Conservation (phyloP, 164 flowering plant genomes). For the Euptelea pleiosperma region DNA sequence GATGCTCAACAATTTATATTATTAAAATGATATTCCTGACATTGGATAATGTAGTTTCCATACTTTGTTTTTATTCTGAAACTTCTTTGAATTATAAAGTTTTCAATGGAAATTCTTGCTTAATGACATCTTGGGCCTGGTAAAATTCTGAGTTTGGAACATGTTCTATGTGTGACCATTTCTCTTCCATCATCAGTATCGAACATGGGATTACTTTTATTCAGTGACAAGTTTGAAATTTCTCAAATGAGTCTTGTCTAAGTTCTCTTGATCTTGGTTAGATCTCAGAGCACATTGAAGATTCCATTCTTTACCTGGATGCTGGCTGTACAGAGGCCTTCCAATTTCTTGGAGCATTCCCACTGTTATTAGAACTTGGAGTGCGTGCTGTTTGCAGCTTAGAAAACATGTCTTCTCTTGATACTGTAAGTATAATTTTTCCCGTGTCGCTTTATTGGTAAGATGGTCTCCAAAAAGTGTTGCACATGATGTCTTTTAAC, state of each 20-base stretch:
- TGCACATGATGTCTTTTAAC: not conserved
- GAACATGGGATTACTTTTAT: not conserved
- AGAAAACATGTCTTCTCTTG: slow-evolving; percentile 64
- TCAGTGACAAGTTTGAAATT: not conserved
- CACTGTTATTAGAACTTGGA: slow-evolving; percentile 70
- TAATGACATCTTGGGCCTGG: no score
- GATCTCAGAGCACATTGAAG: slow-evolving; percentile 74
- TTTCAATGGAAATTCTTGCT: not conserved
- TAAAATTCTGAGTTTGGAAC: no score
- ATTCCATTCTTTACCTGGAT: slow-evolving; percentile 76
- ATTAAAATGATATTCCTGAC: not conserved
- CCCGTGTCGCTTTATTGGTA: not conserved
- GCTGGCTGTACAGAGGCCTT: slow-evolving; percentile 91
- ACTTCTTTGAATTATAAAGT: not conserved
- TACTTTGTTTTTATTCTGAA: not conserved
- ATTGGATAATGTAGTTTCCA: no score
- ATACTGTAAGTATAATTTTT: slow-evolving; percentile 44
- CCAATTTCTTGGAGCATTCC: slow-evolving; percentile 75
- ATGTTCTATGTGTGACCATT: no score
- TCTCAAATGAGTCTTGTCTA: not conserved
- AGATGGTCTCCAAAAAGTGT: not conserved
- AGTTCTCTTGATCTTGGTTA: slow-evolving; percentile 24
- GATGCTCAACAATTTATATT: not conserved
- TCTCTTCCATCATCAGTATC: not conserved
- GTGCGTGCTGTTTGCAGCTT: slow-evolving; percentile 76